Percentiles rank a stretch among this genome's conserved stretches.
Conservation (phyloP, 2,329 filamentous ascomycete genomes). For the Coniosporium uncinatum region DNA sequence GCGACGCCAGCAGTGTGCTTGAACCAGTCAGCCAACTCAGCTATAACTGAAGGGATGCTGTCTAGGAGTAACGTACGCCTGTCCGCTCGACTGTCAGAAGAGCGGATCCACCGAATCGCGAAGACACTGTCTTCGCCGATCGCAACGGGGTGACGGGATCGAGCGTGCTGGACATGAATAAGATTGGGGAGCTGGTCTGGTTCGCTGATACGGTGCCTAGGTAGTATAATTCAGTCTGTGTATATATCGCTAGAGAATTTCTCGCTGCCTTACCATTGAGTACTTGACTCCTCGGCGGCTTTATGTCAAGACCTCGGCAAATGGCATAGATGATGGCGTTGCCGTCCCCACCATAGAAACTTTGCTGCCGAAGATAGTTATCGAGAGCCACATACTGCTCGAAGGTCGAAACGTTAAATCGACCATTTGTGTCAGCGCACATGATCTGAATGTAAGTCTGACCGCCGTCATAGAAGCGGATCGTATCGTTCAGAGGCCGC, state of each 20-base stretch:
- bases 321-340: not conserved
- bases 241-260: too few species aligned
- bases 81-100: constrained; percentile 6
- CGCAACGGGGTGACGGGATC: constrained; percentile 25
- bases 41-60: too few species aligned
- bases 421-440: constrained; percentile 1
- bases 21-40: not conserved
- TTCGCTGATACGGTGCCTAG: not conserved
- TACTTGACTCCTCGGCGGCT: constrained; percentile 2
- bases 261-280: constrained; percentile 3
- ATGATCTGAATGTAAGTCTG: not conserved
- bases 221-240: too few species aligned
- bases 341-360: not conserved
- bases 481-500: not conserved
- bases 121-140: constrained; percentile 13
- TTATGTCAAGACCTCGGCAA: constrained; percentile 1
- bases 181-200: constrained; percentile 12
- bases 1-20: not conserved
- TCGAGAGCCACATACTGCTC: not conserved
- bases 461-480: not conserved
- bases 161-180: constrained; percentile 21
- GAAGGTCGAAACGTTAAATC: constrained; percentile 5
- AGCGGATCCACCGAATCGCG: constrained; percentile 8
- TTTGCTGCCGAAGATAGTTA: not conserved
- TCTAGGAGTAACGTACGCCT: constrained; percentile 2